A percentile compares a stretch with the other conserved stretches of the same genome.
Evolutionary conservation across 1,139 yeast species (phyloP).

Genomic region (Candida mesenterica): DNA sequence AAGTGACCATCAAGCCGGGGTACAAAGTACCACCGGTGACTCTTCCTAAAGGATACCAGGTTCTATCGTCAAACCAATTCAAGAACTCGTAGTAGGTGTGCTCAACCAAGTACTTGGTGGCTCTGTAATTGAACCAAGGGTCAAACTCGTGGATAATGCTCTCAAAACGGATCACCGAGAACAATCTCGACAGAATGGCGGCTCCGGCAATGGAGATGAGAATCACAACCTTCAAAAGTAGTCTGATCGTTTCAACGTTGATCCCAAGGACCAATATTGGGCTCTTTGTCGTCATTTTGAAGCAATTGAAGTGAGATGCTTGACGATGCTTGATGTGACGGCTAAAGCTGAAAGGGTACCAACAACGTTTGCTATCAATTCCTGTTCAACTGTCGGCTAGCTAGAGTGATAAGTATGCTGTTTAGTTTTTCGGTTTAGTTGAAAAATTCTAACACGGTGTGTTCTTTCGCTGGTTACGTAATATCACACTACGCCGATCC

Average conservation of each 20-base stretch:
- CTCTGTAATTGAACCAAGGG: conserved; percentile 98
- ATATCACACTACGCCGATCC: no score
- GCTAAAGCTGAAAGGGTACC: neutral
- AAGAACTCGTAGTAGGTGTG: conserved; percentile 86
- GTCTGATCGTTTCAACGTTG: conserved; percentile 39
- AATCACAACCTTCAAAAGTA: conserved; percentile 61
- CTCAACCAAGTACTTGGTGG: conserved; percentile 83
- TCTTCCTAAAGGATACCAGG: conserved; percentile 99
- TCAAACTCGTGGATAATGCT: conserved; percentile 97
- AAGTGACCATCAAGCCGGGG: conserved; percentile 98
- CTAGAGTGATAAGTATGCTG: no score
- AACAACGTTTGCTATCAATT: neutral
- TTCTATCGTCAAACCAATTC: conserved; percentile 98
- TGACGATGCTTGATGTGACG: neutral
- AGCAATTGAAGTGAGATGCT: neutral
- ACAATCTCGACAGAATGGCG: conserved; percentile 83
- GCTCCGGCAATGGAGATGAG: conserved; percentile 80
- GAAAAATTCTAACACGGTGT: neutral
- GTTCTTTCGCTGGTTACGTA: no score
- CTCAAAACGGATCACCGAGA: conserved; percentile 82
- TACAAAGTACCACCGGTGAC: conserved; percentile 98
- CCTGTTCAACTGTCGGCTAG: neutral
- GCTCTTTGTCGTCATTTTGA: neutral
- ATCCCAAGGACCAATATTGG: conserved; percentile 28
- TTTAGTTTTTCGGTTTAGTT: neutral